Evolutionary conservation across 768 basidiomycete species (phyloP).

Genomic region (Kwoniella heveanensis): DNA sequence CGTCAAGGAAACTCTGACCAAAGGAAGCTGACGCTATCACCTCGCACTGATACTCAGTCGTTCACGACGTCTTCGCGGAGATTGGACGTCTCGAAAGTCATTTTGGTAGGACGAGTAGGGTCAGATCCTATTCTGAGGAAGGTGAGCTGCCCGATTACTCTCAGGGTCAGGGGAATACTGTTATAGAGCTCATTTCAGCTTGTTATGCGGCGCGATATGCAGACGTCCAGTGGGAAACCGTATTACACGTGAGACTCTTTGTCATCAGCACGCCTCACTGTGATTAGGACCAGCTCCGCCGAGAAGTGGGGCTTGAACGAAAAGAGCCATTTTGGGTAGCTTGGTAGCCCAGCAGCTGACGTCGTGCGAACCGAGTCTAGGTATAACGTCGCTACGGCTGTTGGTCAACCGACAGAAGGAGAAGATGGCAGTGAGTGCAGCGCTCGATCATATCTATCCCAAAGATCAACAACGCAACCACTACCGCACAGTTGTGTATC

Average conservation of each 20-base stretch:
- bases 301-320: no score
- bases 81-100: conserved; percentile 37
- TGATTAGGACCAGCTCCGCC: no score
- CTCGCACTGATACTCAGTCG: conserved; percentile 21
- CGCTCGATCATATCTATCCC: no score
- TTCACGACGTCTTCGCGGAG: conserved; percentile 29
- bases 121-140: conserved; percentile 34
- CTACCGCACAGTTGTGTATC: no score
- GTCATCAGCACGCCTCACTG: not conserved
- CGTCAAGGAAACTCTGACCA: no score
- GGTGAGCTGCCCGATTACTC: conserved; percentile 16
- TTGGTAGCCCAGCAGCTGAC: no score
- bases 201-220: not conserved
- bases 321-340: no score
- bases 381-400: conserved; percentile 38
- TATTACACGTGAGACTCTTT: conserved; percentile 38
- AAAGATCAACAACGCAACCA: no score
- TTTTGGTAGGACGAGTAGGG: conserved; percentile 39
- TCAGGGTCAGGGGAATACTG: not conserved
- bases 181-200: not conserved
- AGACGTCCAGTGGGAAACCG: conserved; percentile 38
- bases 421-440: conserved; percentile 22
- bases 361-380: no score
- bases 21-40: not conserved
- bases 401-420: conserved; percentile 20